Percentiles rank a stretch among this genome's conserved stretches.
phyloP scores from a whole-genome alignment of 768 basidiomycete species.

The Mycena amicta region DNA sequence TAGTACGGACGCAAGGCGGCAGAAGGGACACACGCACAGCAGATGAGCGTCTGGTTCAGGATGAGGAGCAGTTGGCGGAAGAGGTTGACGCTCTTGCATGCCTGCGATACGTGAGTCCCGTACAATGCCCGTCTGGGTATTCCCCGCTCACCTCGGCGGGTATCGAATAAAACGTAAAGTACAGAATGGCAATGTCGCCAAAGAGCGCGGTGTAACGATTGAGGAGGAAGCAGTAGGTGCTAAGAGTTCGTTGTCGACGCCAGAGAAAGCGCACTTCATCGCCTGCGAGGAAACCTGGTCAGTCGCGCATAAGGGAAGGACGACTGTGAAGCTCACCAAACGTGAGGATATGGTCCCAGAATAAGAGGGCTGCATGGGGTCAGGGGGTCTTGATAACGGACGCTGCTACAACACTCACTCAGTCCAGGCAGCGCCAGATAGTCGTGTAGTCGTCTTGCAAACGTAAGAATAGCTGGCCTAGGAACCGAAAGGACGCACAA shows the following conservation, averaged over 20 bases:
- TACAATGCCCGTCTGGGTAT: too few relatives aligned
- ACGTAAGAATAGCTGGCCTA: background rate
- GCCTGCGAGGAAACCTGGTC: background rate
- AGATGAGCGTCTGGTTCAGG: constrained; percentile 9
- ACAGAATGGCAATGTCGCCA: background rate
- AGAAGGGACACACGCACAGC: background rate
- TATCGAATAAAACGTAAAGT: constrained; percentile 8
- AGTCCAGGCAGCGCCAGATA: background rate
- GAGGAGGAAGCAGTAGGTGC: constrained; percentile 11
- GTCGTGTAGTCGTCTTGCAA: background rate
- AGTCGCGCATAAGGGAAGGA: background rate
- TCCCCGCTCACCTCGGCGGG: constrained; percentile 5
- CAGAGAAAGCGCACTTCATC: constrained; percentile 14
- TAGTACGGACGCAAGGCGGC: background rate
- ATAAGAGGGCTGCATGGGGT: background rate
- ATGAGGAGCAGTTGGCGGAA: constrained; percentile 16
- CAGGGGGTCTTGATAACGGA: background rate
- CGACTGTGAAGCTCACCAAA: background rate
- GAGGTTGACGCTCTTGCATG: constrained; percentile 4
- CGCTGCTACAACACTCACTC: background rate
- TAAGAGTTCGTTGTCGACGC: constrained; percentile 3
- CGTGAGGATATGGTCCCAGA: constrained; percentile 10
- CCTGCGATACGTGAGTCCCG: background rate
- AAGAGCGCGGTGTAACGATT: constrained; percentile 18
- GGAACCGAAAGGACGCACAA: background rate